Percentiles rank a stretch among this genome's conserved stretches.
Conservation (phyloP, 176 grass and related monocot species). For the Oryza australiensis region DNA sequence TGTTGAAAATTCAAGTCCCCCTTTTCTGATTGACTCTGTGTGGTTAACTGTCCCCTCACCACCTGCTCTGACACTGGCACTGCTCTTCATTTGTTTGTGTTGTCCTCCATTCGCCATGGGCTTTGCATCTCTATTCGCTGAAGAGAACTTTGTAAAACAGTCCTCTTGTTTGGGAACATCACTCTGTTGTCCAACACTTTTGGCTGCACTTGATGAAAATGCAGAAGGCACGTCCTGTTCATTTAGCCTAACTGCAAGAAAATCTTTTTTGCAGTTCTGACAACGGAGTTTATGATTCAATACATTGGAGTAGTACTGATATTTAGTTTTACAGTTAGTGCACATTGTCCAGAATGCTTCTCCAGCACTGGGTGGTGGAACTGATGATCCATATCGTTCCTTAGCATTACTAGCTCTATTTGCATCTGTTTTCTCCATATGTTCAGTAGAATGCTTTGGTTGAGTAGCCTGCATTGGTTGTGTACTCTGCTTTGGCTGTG, state of each 20-base stretch:
- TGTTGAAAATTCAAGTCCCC: constrained; percentile 18
- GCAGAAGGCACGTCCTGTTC: constrained; percentile 33
- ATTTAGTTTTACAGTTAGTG: constrained; percentile 51
- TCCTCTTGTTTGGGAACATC: constrained; percentile 28
- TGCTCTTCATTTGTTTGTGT: background rate
- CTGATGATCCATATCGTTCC: constrained; percentile 35
- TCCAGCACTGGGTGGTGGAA: constrained; percentile 32
- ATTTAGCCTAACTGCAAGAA: constrained; percentile 48
- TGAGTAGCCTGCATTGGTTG: background rate
- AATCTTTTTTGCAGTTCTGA: constrained; percentile 50
- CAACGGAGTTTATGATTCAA: constrained; percentile 52
- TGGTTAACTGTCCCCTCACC: constrained; percentile 28
- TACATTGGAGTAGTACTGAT: constrained; percentile 45
- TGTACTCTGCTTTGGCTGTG: background rate
- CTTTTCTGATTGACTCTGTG: constrained; percentile 9
- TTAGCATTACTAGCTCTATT: constrained; percentile 23
- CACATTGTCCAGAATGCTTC: constrained; percentile 75
- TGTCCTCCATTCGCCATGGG: background rate
- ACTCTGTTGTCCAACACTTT: constrained; percentile 38
- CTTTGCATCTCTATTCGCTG: constrained; percentile 21
- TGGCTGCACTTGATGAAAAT: constrained; percentile 27
- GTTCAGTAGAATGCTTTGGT: constrained; percentile 24
- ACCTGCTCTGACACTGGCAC: constrained; percentile 26
- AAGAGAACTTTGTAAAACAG: constrained; percentile 16
- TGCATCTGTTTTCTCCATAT: constrained; percentile 29